Evolutionary conservation across 192 early-diverging fungal genomes (phyloP), one percentile per base, ranked within the genome.

Genomic region (Coemansia guatemalensis): DNA sequence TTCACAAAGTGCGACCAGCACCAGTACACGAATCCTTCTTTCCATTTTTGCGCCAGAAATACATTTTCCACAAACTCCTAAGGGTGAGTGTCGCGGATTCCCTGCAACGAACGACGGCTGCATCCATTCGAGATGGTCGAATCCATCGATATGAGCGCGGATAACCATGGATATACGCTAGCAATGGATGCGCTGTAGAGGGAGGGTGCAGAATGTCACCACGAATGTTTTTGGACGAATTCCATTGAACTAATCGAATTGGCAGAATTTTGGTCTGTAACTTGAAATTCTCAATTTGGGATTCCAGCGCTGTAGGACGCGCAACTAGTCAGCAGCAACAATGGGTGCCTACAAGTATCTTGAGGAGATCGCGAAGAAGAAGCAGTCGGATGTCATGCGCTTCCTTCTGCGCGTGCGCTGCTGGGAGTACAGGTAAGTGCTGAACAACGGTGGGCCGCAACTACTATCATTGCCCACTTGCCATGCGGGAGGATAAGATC

Each of bases 301-400:
- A 25, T 48, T 47, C 9, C 50, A 56, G n/a, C 22, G 60, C 14
- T 68, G 56, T 67, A 66, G 69, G 68, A 65, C 75, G 69, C 65
- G 65, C 62, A 41, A 64, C 47, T 72, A 78, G 59, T 55, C 26
- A 71, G 68, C 39, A 35, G 33, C 33, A 44, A 12, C 65, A 75
- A 82, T 85, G 82, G 83, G 82, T 84, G 90, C 91, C 67, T 94
- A 94, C 87, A 92, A 92, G 82, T 94, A 94, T 83, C 85, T 94
- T 72, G 88, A 90, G 82, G 95, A 97, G 87, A 88, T 99, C 65
- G 88, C 92, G 84, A 97, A 96, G 86, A 99, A 97, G 94, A 98
- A 98, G 91, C 95, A 98, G 84, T 96, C 94, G 64, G 97, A 99
- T 86, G 95, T 98, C 65, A 88, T 98, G 84, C 94, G 95, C 82